Percentiles rank a stretch among this genome's conserved stretches.
Conservation (phyloP, 2,329 filamentous ascomycete species). For the Trichothecium roseum region DNA sequence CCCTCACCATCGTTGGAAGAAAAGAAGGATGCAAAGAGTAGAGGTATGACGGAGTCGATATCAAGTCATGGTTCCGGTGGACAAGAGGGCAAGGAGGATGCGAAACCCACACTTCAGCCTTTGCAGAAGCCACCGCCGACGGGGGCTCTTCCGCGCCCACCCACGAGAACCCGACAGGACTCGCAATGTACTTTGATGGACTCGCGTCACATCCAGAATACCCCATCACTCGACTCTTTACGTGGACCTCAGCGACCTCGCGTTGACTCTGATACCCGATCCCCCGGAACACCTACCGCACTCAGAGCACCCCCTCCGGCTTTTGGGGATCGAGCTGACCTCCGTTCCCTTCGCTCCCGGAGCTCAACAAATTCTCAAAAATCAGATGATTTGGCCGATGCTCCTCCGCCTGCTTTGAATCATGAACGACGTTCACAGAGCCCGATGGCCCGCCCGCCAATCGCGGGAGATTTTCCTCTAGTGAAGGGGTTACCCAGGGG, state of each 20-base stretch:
- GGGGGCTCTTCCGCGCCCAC: too few relatives aligned
- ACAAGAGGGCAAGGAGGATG: too few relatives aligned
- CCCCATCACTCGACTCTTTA: constrained; percentile 1
- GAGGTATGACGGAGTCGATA: constrained; percentile 4
- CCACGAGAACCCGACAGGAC: too few relatives aligned
- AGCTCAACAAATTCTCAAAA: constrained; percentile 3
- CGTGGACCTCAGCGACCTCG: constrained; percentile 1
- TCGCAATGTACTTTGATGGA: too few relatives aligned
- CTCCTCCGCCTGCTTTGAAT: neutral
- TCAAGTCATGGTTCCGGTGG: too few relatives aligned
- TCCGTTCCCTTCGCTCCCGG: constrained; percentile 7
- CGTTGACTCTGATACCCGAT: constrained; percentile 3
- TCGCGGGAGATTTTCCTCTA: too few relatives aligned
- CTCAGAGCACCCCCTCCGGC: constrained; percentile 1
- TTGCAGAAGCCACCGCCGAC: too few relatives aligned
- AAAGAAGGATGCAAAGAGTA: constrained; percentile 2
- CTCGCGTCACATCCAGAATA: too few relatives aligned
- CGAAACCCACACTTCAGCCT: too few relatives aligned
- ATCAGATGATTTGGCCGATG: neutral
- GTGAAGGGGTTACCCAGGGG: too few relatives aligned
- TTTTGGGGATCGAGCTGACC: neutral
- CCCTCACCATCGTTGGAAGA: neutral
- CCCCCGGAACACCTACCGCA: constrained; percentile 4
- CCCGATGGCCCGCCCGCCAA: too few relatives aligned
- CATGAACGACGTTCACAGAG: too few relatives aligned